Base-by-base conservation (phyloP, 2,329 filamentous ascomycete species). In the Fusarium marasasianum region DNA sequence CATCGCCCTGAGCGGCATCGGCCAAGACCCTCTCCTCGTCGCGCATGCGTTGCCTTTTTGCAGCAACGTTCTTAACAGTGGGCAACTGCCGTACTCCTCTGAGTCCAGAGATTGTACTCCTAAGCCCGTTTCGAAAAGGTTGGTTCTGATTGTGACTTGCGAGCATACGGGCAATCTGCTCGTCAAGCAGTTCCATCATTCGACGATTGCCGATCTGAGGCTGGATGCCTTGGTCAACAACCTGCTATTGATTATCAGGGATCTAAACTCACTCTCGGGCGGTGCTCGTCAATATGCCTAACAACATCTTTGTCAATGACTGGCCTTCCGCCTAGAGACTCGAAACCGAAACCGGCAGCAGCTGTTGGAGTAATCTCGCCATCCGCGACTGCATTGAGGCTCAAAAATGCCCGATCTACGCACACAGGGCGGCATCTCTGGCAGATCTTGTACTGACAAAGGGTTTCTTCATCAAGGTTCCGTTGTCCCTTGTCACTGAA, bases 371-470 rank as follows among this genome's bases (percentile, higher is more conserved):
- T 84, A 8, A 90, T 80, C 54, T 89, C 86, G 12, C 84, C 87
- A 29, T 86, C 79, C n/a, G 82, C 78, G 29, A 91, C 81, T 8
- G 83, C 86, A 69, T 88, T 79, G 24, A 91, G 80, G 72, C 86
- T 87, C 29, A 90, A 79, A 66, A 81, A 88, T 3, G 84, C 77
- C 35, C 88, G 85, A 20, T 86, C 82, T 29, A 80, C 78, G 33
- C 81, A 83, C 2, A 78, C 79, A 9, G 84, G 84, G 8, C 87
- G 85, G 71, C 89, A 91, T 12, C 65, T 68, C 8, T 84, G 83
- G 69, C 89, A 91, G 47, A 85, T 82, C 67, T 82, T 88, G 79
- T 84, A 86, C 48, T 84, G 82, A 67, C 89, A 91, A 76, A 89
- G 86, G 2, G 82, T 74, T 2, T 76, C 76, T 26, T 78, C 69